Evolutionary conservation across 1,284 basidiomycete species (phyloP).

Genomic region (Naganishia cerealis): DNA sequence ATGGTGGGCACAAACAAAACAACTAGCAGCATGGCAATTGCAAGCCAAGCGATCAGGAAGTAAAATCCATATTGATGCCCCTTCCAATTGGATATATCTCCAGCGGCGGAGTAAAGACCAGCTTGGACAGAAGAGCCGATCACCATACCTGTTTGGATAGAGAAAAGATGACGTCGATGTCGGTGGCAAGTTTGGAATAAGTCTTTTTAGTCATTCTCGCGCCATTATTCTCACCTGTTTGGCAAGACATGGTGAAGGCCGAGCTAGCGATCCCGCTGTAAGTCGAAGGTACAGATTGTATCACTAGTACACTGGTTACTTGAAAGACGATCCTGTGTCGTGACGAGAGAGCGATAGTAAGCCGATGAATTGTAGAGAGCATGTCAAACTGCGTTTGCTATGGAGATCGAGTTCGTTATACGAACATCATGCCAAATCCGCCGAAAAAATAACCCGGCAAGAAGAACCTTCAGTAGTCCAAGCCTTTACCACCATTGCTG

Average conservation of each 20-base stretch:
- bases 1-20: constrained; percentile 1
- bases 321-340: constrained; percentile 12
- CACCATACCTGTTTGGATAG: constrained; percentile 35
- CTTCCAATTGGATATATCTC: constrained; percentile 40
- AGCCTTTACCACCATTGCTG: constrained; percentile 4
- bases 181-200: not conserved
- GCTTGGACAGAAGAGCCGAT: constrained; percentile 49
- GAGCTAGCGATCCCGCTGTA: constrained; percentile 15
- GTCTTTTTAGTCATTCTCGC: constrained; percentile 45
- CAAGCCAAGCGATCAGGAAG: constrained; percentile 48
- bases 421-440: constrained; percentile 9
- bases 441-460: constrained; percentile 10
- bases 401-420: too few relatives aligned
- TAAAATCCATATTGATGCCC: constrained; percentile 44
- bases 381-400: not conserved
- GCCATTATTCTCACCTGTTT: constrained; percentile 39
- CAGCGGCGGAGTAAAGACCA: constrained; percentile 46
- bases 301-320: constrained; percentile 11
- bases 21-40: constrained; percentile 32
- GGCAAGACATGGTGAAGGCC: constrained; percentile 11
- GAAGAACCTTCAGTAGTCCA: constrained; percentile 17
- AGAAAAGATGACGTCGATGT: not conserved
- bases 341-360: not conserved
- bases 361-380: not conserved
- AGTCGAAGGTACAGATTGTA: constrained; percentile 11